Base-by-base conservation (phyloP, 1,139 yeast genomes). In the Nadsonia commutata region DNA sequence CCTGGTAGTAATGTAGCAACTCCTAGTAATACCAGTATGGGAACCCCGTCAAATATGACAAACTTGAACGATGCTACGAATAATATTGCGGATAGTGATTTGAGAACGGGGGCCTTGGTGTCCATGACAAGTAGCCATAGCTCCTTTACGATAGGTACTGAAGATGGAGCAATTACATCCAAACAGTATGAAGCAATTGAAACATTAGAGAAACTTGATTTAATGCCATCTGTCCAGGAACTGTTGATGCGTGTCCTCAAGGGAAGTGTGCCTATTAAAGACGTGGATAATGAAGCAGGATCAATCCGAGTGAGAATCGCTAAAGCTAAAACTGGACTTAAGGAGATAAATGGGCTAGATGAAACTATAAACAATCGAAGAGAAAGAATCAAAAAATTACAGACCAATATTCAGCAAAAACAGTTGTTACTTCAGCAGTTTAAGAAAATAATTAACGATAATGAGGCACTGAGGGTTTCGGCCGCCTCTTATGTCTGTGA, bases 401-500 rank as follows among this genome's bases (percentile, higher is more conserved):
- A 39, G 11, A 18, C 21, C 17, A 27, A 27, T 27, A 27, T 27
- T 9, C 13, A 27, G n/a, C 33, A 27, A 27, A 27, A 27, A 9
- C 33, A 9, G 33, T 27, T 27, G n/a, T 27, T 27, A 9, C n/a
- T 27, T 4, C 33, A 27, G 33, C 33, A 27, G 13, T 27, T 27
- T 16, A 27, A 27, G 13, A 7, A 13, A 11, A 27, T 27, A 4
- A 27, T 38, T 18, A 19, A 37, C 11, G 37, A 40, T 11, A n/a
- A 23, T 18, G 20, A n/a, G n/a, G 38, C 38, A n/a, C n/a, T 23
- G 31, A n/a, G 56, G 57, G 11, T 53, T 53, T 17, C n/a, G n/a
- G n/a, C n/a, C n/a, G n/a, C n/a, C n/a, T n/a, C n/a, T n/a, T n/a
- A n/a, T n/a, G n/a, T n/a, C n/a, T n/a, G n/a, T n/a, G n/a, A n/a